phyloP scores from a whole-genome alignment of 1,139 yeast species.

The Sugiyamaella xylanicola region DNA sequence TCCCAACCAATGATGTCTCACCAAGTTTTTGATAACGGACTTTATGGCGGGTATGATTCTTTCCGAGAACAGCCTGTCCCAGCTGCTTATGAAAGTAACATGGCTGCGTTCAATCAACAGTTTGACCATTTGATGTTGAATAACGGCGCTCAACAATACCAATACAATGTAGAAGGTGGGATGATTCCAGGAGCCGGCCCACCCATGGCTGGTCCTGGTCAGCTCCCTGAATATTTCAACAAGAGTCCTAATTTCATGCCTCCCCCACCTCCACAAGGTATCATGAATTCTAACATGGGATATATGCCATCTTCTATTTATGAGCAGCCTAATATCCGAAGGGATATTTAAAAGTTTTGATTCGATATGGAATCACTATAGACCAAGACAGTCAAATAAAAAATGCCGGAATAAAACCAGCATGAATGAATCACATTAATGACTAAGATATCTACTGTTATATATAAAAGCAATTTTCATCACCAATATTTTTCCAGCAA shows the following conservation, averaged over 20 bases:
- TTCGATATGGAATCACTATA: not conserved
- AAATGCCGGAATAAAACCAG: not conserved
- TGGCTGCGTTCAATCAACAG: constrained; percentile 21
- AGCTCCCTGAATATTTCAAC: constrained; percentile 5
- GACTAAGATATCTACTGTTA: constrained; percentile 4
- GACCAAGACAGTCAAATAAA: not conserved
- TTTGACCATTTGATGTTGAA: constrained; percentile 26
- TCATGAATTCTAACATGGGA: constrained; percentile 17
- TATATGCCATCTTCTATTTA: constrained; percentile 22
- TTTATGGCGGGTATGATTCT: constrained; percentile 9
- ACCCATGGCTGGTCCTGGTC: constrained; percentile 2
- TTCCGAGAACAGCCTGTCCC: not conserved
- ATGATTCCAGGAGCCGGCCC: not conserved
- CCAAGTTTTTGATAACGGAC: not conserved
- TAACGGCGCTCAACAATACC: constrained; percentile 9
- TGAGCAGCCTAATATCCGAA: constrained; percentile 19
- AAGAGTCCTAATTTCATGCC: constrained; percentile 12
- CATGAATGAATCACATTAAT: not conserved
- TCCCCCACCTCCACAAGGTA: constrained; percentile 17
- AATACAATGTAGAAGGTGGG: constrained; percentile 1
- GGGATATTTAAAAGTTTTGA: constrained; percentile 11
- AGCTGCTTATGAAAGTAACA: constrained; percentile 1
- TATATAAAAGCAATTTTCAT: constrained; percentile 3
- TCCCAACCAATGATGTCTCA: constrained; percentile 18
- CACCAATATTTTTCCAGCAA: constrained; percentile 1